A percentile compares a stretch with the other conserved stretches of the same genome.
phyloP scores from a whole-genome alignment of 306 rosid species.

The Trifolium dubium region DNA sequence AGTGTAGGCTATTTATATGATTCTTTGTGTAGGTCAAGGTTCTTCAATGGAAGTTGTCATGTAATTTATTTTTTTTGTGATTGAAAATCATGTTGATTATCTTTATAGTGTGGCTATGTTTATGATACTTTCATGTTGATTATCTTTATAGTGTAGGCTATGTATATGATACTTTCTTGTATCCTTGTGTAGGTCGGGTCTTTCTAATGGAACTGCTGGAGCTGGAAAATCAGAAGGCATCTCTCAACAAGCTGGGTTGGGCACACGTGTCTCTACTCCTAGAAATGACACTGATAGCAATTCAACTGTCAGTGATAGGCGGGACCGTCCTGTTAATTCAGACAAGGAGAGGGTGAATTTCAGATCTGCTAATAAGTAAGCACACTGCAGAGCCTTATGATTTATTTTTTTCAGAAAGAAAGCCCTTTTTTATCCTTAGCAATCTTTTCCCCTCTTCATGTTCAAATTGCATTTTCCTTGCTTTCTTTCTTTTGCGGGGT shows the following conservation, averaged over 20 bases:
- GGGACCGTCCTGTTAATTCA: constrained; percentile 70
- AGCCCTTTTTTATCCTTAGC: constrained; percentile 20
- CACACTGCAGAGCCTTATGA: constrained; percentile 30
- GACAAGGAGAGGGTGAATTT: constrained; percentile 83
- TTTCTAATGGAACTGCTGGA: constrained; percentile 67
- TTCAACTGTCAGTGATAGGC: constrained; percentile 63
- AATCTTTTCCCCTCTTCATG: neutral
- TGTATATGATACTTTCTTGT: constrained; percentile 33
- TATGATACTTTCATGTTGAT: too few species aligned
- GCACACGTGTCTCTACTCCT: constrained; percentile 69
- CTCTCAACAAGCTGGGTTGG: constrained; percentile 68
- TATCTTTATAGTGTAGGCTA: too few species aligned
- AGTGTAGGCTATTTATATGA: too few species aligned
- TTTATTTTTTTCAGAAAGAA: constrained; percentile 22
- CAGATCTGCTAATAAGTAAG: constrained; percentile 77
- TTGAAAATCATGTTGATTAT: too few species aligned
- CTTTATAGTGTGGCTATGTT: too few species aligned
- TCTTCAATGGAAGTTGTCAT: too few species aligned
- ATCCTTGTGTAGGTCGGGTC: constrained; percentile 60
- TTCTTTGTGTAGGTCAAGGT: too few species aligned
- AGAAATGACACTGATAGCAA: constrained; percentile 68
- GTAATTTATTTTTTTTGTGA: too few species aligned
- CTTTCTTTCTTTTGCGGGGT: constrained; percentile 15
- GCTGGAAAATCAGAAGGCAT: constrained; percentile 75
- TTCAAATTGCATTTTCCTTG: constrained; percentile 3